Base-by-base conservation (phyloP, 306 rosid species). In the Boehmeria nivea region DNA sequence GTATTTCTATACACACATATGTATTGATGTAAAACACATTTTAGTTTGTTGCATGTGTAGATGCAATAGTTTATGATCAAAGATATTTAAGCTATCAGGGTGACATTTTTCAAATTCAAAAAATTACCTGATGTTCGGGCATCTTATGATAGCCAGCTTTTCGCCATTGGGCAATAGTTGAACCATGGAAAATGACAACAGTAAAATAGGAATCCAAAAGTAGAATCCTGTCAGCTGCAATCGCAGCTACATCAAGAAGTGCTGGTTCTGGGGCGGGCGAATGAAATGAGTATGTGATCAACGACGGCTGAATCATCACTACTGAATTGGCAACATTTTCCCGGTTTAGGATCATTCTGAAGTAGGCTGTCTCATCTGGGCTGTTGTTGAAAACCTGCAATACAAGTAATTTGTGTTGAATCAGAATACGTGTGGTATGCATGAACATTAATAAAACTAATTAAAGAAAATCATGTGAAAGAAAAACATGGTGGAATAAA, bases 361-460 rank as follows among this genome's bases (percentile, higher is more conserved):
- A 91, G 80, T 80, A 85, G 36, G 99, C 99, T 36, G 99, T 91
- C 74, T 91, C 99, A 42, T 91, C 99, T 28, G 99, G 99, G 70
- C 99, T 91, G 81, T 91, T 91, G 78, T 91, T 91, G 50, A 91
- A 91, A 59, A 91, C 99, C 99, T 91, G 79, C 4, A 60, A 72
- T 61, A 61, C 40, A 66, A 12, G 46, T 38, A 12, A 49, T 37
- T 15, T 9, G 42, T 60, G 26, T 43, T 31, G 19, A 43, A 48
- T 59, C 47, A 69, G 33, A 65, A 60, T 40, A 55, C 27, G 8
- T n/a, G n/a, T n/a, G n/a, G n/a, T n/a, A n/a, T n/a, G n/a, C 1
- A 31, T 4, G 36, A 4, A 31, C 36, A 31, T 4, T 4, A 31
- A 31, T 31, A 31, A 31, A 31, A 10, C 45, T 40, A n/a, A 40